Conservation (phyloP, 768 basidiomycete genomes). For the Serpula lacrymans region DNA sequence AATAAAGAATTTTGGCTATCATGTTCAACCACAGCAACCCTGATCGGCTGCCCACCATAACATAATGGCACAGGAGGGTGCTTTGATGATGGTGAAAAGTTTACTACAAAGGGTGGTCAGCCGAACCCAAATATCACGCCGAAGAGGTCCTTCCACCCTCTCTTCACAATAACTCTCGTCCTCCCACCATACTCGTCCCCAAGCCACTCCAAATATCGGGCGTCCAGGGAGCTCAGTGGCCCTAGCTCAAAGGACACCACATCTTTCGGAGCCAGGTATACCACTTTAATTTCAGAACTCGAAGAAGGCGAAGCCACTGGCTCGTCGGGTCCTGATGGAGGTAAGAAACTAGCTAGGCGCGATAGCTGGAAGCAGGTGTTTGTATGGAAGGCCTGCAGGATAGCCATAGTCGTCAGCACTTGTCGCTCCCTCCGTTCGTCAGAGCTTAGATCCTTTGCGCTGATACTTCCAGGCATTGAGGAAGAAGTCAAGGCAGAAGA, state of each 20-base stretch:
- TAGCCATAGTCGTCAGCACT: conserved; percentile 46
- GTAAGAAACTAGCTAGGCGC: conserved; percentile 30
- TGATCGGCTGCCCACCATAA: too few species aligned
- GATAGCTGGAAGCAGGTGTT: conserved; percentile 59
- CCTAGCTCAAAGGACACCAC: conserved; percentile 69
- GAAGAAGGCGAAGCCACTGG: conserved; percentile 1
- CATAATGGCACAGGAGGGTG: too few species aligned
- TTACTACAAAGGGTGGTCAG: conserved; percentile 12
- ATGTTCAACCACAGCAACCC: too few species aligned
- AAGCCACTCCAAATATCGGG: conserved; percentile 77
- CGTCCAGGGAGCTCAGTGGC: conserved; percentile 67
- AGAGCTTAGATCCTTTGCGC: conserved; percentile 8
- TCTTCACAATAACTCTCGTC: conserved; percentile 33
- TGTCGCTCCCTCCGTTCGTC: conserved; percentile 33
- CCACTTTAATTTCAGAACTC: conserved; percentile 17
- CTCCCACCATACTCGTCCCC: conserved; percentile 60
- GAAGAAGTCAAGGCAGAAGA: conserved; percentile 18
- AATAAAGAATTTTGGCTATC: too few species aligned
- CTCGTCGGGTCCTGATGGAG: conserved; percentile 1
- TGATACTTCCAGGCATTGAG: conserved; percentile 8
- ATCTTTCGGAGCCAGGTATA: conserved; percentile 59
- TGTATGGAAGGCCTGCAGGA: conserved; percentile 68
- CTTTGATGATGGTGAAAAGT: conserved; percentile 1
- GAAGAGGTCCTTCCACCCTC: conserved; percentile 47
- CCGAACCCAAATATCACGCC: conserved; percentile 41